These are phyloP conservation scores for Rosellinia necatrix DNA, from an alignment of 2,329 filamentous ascomycete genomes.

Conservation along the genomic window DNA sequence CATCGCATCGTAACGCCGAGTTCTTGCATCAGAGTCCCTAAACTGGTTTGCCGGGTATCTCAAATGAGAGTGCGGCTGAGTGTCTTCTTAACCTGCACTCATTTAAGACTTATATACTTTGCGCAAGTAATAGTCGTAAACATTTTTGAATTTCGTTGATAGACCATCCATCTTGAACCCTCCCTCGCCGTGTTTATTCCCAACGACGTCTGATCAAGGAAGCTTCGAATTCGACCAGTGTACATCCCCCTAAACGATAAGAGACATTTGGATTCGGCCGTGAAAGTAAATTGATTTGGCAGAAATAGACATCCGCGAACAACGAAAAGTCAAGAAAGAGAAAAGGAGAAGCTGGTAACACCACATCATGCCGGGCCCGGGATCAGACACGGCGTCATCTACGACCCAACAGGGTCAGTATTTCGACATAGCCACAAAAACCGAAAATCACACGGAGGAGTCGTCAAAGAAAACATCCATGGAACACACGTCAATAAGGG, in stretches of 20 bases:
- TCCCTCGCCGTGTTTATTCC: too few relatives aligned
- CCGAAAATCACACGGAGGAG: slow-evolving; percentile 21
- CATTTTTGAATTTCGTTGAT: too few relatives aligned
- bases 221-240: too few relatives aligned
- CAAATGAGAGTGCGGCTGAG: neutral
- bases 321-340: neutral
- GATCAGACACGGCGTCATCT: slow-evolving; percentile 33
- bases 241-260: too few relatives aligned
- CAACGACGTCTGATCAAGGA: too few relatives aligned
- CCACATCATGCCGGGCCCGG: slow-evolving; percentile 25
- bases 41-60: neutral
- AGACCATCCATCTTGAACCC: too few relatives aligned
- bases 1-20: slow-evolving; percentile 5
- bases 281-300: too few relatives aligned
- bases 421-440: slow-evolving; percentile 26
- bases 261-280: too few relatives aligned
- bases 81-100: too few relatives aligned
- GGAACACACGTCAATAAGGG: slow-evolving; percentile 36
- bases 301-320: too few relatives aligned
- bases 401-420: slow-evolving; percentile 26
- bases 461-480: slow-evolving; percentile 25
- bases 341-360: neutral
- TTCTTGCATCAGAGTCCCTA: neutral
- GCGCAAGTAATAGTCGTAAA: too few relatives aligned
- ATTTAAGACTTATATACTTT: too few relatives aligned